Conservation (phyloP, 2,329 filamentous ascomycete species). For the Arthrobotrys musiformis region DNA sequence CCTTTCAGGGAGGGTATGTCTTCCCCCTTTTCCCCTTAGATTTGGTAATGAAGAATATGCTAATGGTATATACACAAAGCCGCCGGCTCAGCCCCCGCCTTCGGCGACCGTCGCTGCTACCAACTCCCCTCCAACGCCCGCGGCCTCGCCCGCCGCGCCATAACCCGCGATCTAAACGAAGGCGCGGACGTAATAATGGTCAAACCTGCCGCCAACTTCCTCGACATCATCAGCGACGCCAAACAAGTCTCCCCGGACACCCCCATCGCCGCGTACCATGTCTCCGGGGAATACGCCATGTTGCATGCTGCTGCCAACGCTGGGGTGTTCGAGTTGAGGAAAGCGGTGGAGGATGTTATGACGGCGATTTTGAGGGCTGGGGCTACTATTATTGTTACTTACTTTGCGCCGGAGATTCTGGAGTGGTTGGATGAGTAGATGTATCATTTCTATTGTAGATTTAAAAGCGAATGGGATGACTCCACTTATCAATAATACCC, state of each 20-base stretch:
- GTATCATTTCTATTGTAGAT: not conserved
- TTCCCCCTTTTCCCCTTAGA: not conserved
- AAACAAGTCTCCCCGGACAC: conserved; percentile 93
- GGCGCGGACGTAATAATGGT: conserved; percentile 99
- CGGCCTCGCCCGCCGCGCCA: conserved; percentile 89
- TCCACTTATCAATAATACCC: no score
- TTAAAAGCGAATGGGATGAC: no score
- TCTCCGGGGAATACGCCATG: conserved; percentile 97
- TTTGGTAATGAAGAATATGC: not conserved
- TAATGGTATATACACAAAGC: conserved; percentile 62
- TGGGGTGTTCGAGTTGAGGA: conserved; percentile 92
- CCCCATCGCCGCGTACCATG: conserved; percentile 94
- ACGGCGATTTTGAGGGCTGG: conserved; percentile 93
- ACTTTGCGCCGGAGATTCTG: conserved; percentile 86
- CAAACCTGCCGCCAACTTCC: conserved; percentile 93
- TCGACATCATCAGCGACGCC: conserved; percentile 97
- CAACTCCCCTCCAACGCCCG: conserved; percentile 93
- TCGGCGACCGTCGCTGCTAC: conserved; percentile 96
- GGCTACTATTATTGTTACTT: conserved; percentile 90
- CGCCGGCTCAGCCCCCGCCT: conserved; percentile 87
- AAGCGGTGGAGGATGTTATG: conserved; percentile 93
- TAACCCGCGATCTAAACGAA: conserved; percentile 87
- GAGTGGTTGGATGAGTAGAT: conserved; percentile 51
- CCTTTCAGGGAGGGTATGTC: conserved; percentile 83
- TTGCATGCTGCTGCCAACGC: conserved; percentile 95